Base-by-base conservation (phyloP, 495 filamentous ascomycete species). In the Neurospora terricola region DNA sequence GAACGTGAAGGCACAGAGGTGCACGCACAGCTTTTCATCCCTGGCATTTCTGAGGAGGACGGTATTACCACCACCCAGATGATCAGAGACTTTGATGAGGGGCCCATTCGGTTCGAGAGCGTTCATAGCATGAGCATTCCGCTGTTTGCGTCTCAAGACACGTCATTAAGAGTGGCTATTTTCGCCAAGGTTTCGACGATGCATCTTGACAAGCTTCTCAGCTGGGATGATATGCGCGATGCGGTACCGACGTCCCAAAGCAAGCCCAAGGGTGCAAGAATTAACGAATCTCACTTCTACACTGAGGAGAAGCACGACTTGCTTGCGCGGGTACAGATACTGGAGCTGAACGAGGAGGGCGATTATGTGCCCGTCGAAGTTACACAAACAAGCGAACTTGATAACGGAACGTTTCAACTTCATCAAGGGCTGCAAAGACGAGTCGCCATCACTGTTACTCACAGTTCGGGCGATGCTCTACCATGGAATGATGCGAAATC, bases 221-320 rank as follows among this genome's bases (percentile, higher is more conserved):
- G 96, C 81, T 99, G 96, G 96, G 96, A 99, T 81, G 96, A 97
- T 78, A 97, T 99, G 90, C 88, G 94, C 66, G 95, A 98, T 77
- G 86, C 89, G 12, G 84, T 85, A 21, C 84, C 84, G 7, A 77
- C 77, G 37, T 80, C 83, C 1, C 83, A 82, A 66, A 86, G 88
- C 73, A 89, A 90, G 77, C 85, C 86, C 38, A 91, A 90, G 77
- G 85, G 85, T 42, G 89, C 94, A 8, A 87, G 96, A 27, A 89
- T 99, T 75, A 90, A 92, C 45, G 96, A 99, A 80, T 89, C 91
- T 2, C 94, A 98, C 75, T 99, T 94, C 79, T 97, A 91, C 77
- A 93, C 89, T 1, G 92, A 97, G 81, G 96, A 98, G 80, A 88
- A 92, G 77, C 96, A 99, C 78, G 96, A 99, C 78, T 87, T 99